Evolutionary conservation across 2,329 filamentous ascomycete genomes (phyloP).

Genomic region (Ustilaginoidea virens): DNA sequence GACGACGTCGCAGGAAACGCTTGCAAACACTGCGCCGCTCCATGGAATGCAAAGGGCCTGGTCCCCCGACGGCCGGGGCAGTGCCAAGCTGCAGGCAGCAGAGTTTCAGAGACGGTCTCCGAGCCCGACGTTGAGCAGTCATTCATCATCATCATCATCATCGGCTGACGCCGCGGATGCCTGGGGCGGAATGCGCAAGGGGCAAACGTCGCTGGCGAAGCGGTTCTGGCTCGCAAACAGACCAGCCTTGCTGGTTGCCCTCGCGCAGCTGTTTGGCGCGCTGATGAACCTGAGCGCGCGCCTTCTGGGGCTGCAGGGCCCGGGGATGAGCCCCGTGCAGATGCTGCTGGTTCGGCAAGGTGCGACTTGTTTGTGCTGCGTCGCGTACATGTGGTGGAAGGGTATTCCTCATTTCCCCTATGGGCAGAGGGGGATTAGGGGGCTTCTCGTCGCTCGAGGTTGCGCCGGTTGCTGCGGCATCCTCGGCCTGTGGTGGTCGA

Average conservation of each 20-base stretch:
- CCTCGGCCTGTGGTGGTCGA: slow-evolving; percentile 54
- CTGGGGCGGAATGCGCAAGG: no score
- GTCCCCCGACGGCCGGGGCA: slow-evolving; percentile 1
- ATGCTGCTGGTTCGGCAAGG: slow-evolving; percentile 69
- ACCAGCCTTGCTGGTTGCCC: slow-evolving; percentile 55
- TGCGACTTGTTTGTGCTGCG: slow-evolving; percentile 53
- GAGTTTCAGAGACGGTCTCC: slow-evolving; percentile 7
- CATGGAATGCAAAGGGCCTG: not conserved
- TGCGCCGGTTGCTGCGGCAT: slow-evolving; percentile 63
- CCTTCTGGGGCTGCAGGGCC: slow-evolving; percentile 55
- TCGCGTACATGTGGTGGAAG: slow-evolving; percentile 58
- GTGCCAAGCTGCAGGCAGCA: slow-evolving; percentile 2
- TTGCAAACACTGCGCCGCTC: no score
- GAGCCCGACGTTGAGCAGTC: slow-evolving; percentile 10
- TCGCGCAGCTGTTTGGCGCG: slow-evolving; percentile 67
- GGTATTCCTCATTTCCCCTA: slow-evolving; percentile 55
- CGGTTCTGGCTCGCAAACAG: slow-evolving; percentile 49
- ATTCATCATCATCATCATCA: slow-evolving; percentile 6
- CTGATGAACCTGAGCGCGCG: slow-evolving; percentile 76
- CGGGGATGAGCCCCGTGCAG: slow-evolving; percentile 68
- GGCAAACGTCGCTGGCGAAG: slow-evolving; percentile 9
- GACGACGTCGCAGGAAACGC: not conserved
- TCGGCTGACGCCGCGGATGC: slow-evolving; percentile 1
- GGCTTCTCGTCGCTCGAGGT: slow-evolving; percentile 53
- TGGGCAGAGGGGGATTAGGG: slow-evolving; percentile 49